Evolutionary conservation across 2,329 filamentous ascomycete species (phyloP), one percentile per base, ranked within the genome.

Genomic region (Aspergillus novoparasiticus): DNA sequence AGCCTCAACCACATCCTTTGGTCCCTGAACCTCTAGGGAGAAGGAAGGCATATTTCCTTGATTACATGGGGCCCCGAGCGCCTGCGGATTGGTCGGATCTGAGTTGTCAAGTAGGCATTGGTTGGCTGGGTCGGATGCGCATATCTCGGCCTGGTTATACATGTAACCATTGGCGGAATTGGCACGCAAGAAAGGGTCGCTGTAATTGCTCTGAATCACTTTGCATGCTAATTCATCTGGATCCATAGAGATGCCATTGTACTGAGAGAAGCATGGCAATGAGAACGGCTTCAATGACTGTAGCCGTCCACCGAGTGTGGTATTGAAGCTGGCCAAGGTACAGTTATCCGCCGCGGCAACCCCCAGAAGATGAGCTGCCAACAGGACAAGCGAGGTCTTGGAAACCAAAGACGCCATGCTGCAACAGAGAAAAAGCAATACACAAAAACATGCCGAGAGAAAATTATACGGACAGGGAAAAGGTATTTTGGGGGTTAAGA

Each of bases 61-160:
- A 26, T 41, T 36, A 28, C 66, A 66, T 23, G 63, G 63, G 19
- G 56, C 55, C 1, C 1, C 4, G 39, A 63, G 43, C 3, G 51
- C 30, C 19, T 16, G 51, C 9, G 58, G 41, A 39, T 66, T 59
- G n/a, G 60, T 57, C n/a, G 66, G 66, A 28, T 68, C 50, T n/a
- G 43, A 59, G 39, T 59, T 62, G 21, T 68, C 65, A 8, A 68
- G 65, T 12, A 68, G 60, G 4, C 66, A 68, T 34, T 69, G 67
- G 56, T 69, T 56, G 30, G 48, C 28, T 12, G 67, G 67, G 41
- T 65, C 58, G 9, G 67, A 69, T 26, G 67, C 61, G 60, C 67
- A 69, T 61, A 68, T 67, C 43, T 69, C 66, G 55, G 57, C 66
- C 60, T 69, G 67, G 21, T 64, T 68, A 51, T 69, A 68, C 67